Conservation (phyloP, 208 protist genomes). For the Acanthamoeba castellanii region DNA sequence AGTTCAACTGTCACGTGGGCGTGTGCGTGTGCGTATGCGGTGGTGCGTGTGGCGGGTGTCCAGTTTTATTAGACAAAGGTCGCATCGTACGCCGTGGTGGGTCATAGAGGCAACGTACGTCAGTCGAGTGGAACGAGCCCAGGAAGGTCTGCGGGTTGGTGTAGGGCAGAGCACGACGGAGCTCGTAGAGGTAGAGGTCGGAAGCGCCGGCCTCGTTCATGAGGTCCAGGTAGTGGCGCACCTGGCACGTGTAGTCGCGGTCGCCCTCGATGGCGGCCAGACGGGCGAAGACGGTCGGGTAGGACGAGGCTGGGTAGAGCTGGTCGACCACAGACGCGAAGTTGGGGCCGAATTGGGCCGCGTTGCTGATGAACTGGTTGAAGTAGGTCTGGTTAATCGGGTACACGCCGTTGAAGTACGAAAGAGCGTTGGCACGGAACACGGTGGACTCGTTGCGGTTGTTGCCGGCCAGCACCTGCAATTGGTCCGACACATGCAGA, state of each 20-base stretch:
- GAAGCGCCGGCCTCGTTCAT: not conserved
- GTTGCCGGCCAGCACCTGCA: constrained; percentile 9
- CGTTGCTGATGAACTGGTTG: constrained; percentile 28
- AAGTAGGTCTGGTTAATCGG: constrained; percentile 40
- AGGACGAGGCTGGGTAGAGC: constrained; percentile 39
- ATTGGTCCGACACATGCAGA: not conserved
- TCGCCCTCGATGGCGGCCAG: constrained; percentile 21
- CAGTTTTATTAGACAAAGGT: not conserved
- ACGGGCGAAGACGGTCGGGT: not conserved
- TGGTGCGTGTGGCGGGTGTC: not conserved
- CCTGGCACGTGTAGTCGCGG: constrained; percentile 50
- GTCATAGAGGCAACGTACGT: not conserved
- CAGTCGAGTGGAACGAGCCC: constrained; percentile 35
- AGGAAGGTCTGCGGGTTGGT: constrained; percentile 48
- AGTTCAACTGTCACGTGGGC: not conserved
- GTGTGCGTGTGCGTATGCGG: not conserved
- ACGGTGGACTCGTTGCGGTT: not conserved
- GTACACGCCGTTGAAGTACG: constrained; percentile 45
- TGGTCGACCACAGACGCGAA: not conserved
- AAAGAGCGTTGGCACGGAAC: not conserved
- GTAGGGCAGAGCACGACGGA: not conserved
- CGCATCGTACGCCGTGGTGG: not conserved
- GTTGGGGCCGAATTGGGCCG: constrained; percentile 19
- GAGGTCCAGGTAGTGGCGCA: constrained; percentile 27
- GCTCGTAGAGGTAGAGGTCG: constrained; percentile 9